A percentile compares a stretch with the other conserved stretches of the same genome.
phyloP scores from a whole-genome alignment of 495 filamentous ascomycete species.

The Staphylotrichum longicolle region DNA sequence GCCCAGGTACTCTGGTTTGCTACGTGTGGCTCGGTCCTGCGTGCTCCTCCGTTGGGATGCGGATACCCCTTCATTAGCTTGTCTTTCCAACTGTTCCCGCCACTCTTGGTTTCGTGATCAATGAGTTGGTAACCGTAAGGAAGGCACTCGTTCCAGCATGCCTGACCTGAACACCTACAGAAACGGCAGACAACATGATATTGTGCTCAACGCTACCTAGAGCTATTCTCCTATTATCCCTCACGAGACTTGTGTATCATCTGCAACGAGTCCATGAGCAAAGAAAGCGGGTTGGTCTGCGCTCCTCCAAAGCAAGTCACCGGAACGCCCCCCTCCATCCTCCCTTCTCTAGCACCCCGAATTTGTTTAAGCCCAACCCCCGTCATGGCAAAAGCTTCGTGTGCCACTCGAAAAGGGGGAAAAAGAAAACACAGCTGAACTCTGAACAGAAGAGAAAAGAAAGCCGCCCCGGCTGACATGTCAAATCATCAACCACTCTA shows the following conservation, averaged over 20 bases:
- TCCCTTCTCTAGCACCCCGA: neutral
- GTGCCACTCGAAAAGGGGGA: neutral
- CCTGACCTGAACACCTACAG: neutral
- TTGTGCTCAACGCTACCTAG: neutral
- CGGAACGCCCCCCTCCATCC: constrained; percentile 1
- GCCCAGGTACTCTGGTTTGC: constrained; percentile 17
- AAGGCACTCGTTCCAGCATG: no score
- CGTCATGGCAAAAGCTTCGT: neutral
- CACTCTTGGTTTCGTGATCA: no score
- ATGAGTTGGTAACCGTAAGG: no score
- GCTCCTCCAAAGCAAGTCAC: constrained; percentile 1
- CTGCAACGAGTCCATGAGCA: neutral
- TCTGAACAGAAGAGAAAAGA: neutral
- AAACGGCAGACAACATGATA: neutral
- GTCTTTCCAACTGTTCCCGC: neutral
- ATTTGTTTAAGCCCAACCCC: neutral
- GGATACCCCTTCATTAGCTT: constrained; percentile 16
- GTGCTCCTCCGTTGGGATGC: constrained; percentile 2
- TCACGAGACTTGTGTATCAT: neutral
- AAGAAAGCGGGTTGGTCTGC: neutral
- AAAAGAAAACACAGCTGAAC: neutral
- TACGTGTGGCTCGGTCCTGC: constrained; percentile 14
- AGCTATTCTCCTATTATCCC: neutral
- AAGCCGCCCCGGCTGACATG: constrained; percentile 2
- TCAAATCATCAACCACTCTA: neutral